A percentile compares a stretch with the other conserved stretches of the same genome.
Evolutionary conservation across 495 filamentous ascomycete species (phyloP).

Genomic region (Schizothecium vesticola): DNA sequence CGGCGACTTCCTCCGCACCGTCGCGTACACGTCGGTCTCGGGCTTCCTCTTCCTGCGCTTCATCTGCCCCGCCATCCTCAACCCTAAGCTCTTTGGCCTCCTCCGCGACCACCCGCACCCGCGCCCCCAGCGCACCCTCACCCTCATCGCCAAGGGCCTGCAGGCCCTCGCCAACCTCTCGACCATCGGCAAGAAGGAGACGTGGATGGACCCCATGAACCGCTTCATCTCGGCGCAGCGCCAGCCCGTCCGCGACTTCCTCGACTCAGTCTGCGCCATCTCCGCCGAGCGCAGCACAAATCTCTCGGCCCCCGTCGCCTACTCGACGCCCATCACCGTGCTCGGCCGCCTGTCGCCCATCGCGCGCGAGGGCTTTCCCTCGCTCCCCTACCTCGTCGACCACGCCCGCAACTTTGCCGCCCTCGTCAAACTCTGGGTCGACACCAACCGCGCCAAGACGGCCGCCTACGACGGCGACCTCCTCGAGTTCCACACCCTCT

Average conservation of each 20-base stretch:
- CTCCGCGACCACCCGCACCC: slow-evolving; percentile 79
- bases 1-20: slow-evolving; percentile 89
- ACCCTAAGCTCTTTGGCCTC: slow-evolving; percentile 92
- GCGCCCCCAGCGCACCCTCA: slow-evolving; percentile 83
- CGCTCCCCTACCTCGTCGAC: slow-evolving; percentile 90
- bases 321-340: slow-evolving; percentile 90
- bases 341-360: slow-evolving; percentile 74
- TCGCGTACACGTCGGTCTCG: slow-evolving; percentile 91
- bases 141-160: slow-evolving; percentile 91
- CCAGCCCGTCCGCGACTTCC: slow-evolving; percentile 76
- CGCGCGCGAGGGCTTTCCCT: slow-evolving; percentile 89
- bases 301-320: slow-evolving; percentile 69
- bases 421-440: slow-evolving; percentile 78
- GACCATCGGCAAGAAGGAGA: slow-evolving; percentile 89
- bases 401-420: slow-evolving; percentile 81
- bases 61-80: slow-evolving; percentile 92
- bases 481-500: slow-evolving; percentile 67
- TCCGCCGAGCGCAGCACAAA: slow-evolving; percentile 57
- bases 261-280: slow-evolving; percentile 81
- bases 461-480: slow-evolving; percentile 57
- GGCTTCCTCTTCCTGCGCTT: slow-evolving; percentile 95
- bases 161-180: slow-evolving; percentile 92
- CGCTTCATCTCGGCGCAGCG: slow-evolving; percentile 58
- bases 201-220: slow-evolving; percentile 99
- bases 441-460: slow-evolving; percentile 42